phyloP scores from a whole-genome alignment of 768 basidiomycete species.

The Termitomyces sp. region DNA sequence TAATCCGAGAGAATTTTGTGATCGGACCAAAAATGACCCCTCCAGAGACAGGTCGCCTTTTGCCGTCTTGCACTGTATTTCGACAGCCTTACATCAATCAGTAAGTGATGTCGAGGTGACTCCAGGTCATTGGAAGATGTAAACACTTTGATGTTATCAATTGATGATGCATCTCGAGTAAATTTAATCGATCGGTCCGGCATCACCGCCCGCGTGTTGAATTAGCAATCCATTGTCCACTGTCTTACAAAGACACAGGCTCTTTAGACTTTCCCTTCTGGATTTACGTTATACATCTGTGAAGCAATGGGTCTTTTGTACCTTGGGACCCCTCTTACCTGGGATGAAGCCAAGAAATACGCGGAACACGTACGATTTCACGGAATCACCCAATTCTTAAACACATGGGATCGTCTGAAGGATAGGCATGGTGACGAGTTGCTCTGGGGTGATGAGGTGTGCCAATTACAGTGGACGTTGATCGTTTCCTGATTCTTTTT shows the following conservation, averaged over 20 bases:
- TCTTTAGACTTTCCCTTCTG: background rate
- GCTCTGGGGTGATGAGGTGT: conserved; percentile 97
- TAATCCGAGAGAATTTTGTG: too few relatives aligned
- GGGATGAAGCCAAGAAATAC: conserved; percentile 85
- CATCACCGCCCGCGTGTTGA: background rate
- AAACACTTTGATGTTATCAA: too few relatives aligned
- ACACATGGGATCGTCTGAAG: conserved; percentile 91
- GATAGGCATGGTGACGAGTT: conserved; percentile 87
- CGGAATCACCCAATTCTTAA: conserved; percentile 92
- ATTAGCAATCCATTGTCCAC: conserved; percentile 11
- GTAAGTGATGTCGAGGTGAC: too few relatives aligned
- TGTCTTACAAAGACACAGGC: conserved; percentile 16
- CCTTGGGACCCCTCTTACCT: conserved; percentile 87
- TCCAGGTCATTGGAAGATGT: too few relatives aligned
- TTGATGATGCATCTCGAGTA: too few relatives aligned
- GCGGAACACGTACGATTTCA: conserved; percentile 88
- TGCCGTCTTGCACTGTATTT: too few relatives aligned
- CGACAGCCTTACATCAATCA: too few relatives aligned
- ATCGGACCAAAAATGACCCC: too few relatives aligned
- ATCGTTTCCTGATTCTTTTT: background rate
- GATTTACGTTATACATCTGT: background rate
- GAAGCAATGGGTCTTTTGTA: conserved; percentile 82
- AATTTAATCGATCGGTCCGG: conserved; percentile 1
- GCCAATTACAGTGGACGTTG: background rate
- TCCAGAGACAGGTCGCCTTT: too few relatives aligned